Evolutionary conservation across 2,329 filamentous ascomycete genomes (phyloP), one percentile per base, ranked within the genome.

Genomic region (Penicillium sp.): DNA sequence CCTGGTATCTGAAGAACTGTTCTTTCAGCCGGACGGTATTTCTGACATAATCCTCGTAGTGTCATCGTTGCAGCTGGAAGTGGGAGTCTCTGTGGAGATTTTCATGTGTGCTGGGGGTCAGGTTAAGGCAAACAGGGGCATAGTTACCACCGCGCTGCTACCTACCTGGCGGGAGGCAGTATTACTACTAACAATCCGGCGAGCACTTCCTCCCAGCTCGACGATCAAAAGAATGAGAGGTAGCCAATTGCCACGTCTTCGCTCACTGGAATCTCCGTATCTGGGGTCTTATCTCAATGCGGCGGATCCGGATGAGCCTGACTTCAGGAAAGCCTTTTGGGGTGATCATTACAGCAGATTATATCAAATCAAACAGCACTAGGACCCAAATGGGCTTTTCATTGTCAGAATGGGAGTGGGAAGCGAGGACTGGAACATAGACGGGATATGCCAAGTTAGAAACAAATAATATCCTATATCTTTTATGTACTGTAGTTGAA

Each of bases 261-360:
- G 41, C 6, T 26, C 7, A 8, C 9, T 55, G 15, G 52, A 55
- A 17, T n/a, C 13, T 15, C 38, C 38, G 17, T 1, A 63, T 23
- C 70, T 71, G 66, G 77, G 76, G 13, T 69, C 72, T 1, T 80
- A 80, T 56, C 56, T 73, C 19, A 80, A 79, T 52, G 75, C 78
- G 63, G 78, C 78, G 5, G 73, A 79, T 63, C 70, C 74, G 8
- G 73, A 71, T n/a, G 77, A 81, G 65, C 73, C 77, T 5, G 64
- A 74, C 29, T 81, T 76, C 67, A 75, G 79, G 60, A 29, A 72
- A 21, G 68, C 74, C 7, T 82, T 80, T 65, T 81, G 75, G 74
- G 80, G 79, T 6, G 51, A 66, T 5, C 73, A 75, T 47, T 56
- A 56, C 17, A 8, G n/a, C 2, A 4, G 44, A 7, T 11, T 56